Evolutionary conservation across 257 asterid genomes (phyloP).

Genomic region (Rauvolfia tetraphylla): DNA sequence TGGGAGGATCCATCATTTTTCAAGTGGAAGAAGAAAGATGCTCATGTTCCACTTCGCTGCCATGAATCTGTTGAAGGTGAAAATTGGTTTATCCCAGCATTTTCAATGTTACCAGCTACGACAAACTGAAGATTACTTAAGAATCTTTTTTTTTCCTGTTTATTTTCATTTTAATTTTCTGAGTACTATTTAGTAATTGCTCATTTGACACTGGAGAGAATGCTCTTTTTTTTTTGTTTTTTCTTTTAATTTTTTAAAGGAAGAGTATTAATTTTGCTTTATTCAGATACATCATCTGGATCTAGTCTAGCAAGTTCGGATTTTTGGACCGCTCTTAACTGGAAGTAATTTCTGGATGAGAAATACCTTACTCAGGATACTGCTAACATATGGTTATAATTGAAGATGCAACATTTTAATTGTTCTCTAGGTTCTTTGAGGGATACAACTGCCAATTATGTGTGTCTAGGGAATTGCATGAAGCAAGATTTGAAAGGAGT

Average conservation of each 20-base stretch:
- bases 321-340: neutral
- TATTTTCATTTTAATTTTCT: neutral
- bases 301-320: neutral
- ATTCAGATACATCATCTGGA: neutral
- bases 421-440: neutral
- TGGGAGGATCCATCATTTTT: slow-evolving; percentile 96
- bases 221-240: neutral
- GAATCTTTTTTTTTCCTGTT: neutral
- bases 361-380: neutral
- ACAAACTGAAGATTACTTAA: neutral
- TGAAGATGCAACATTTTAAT: neutral
- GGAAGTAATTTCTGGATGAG: neutral
- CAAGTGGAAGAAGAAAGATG: slow-evolving; percentile 92
- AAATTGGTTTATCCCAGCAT: neutral
- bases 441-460: no score
- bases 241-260: neutral
- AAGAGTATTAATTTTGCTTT: no score
- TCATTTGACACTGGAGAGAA: neutral
- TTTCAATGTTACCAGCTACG: neutral
- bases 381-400: neutral
- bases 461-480: neutral
- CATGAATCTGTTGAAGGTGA: slow-evolving; percentile 94
- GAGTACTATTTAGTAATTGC: neutral
- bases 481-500: neutral
- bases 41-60: slow-evolving; percentile 84